phyloP scores from a whole-genome alignment of 1,139 yeast species.

The Yamadazyma triangularis region DNA sequence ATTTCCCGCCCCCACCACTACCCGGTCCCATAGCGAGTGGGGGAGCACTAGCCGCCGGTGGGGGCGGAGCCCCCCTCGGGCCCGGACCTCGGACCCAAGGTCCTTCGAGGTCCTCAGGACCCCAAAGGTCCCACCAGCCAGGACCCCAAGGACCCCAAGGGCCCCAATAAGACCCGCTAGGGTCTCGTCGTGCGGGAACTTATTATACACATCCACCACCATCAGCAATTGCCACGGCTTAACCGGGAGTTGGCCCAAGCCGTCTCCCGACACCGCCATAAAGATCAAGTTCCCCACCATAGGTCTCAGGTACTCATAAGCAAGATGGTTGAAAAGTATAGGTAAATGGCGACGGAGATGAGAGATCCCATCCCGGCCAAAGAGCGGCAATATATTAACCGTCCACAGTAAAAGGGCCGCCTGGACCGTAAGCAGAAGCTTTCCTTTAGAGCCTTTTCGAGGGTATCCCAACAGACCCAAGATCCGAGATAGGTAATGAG shows the following conservation, averaged over 20 bases:
- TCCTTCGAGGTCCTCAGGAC: conserved; percentile 11
- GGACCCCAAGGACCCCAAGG: no score
- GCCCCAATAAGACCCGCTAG: conserved; percentile 20
- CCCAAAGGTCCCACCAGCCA: no score
- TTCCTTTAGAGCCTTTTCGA: no score
- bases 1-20: no score
- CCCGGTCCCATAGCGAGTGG: no score
- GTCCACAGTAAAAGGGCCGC: no score
- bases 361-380: no score
- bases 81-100: neutral
- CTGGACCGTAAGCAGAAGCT: no score
- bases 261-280: conserved; percentile 16
- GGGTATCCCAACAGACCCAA: no score
- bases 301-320: conserved; percentile 32
- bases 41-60: no score
- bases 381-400: no score
- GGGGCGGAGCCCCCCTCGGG: neutral
- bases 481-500: no score
- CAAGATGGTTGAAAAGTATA: conserved; percentile 24
- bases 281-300: conserved; percentile 27
- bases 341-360: conserved; percentile 22
- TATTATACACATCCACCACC: conserved; percentile 25
- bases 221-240: conserved; percentile 34
- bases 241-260: conserved; percentile 10
- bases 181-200: conserved; percentile 33